A percentile compares a stretch with the other conserved stretches of the same genome.
phyloP scores from a whole-genome alignment of 73 alveolate species.

The Uronychia binucleata region DNA sequence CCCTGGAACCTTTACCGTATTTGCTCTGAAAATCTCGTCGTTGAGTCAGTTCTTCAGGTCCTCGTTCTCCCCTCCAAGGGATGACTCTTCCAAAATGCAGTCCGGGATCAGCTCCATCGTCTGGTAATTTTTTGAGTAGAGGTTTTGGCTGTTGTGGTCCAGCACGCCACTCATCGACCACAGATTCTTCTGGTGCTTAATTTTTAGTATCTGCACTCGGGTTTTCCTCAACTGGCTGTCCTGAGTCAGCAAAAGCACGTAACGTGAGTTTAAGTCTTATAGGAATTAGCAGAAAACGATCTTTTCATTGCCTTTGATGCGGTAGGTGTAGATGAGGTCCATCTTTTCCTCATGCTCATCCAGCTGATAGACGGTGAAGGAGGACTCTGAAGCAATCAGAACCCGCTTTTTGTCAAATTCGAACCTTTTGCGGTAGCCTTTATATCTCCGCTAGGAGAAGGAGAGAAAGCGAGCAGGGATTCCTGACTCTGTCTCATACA shows the following conservation, averaged over 20 bases:
- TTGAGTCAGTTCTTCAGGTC: not conserved
- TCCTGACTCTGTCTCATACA: not conserved
- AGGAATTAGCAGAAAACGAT: not conserved
- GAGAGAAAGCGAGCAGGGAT: not conserved
- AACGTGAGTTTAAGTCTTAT: not conserved
- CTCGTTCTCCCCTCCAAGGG: not conserved
- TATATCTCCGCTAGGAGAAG: slow-evolving; percentile 4
- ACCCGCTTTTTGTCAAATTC: slow-evolving; percentile 16
- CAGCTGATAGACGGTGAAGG: not conserved
- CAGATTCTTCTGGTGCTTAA: not conserved
- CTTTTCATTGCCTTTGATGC: not conserved
- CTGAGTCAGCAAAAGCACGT: not conserved
- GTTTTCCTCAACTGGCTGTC: not conserved
- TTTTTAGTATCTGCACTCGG: not conserved
- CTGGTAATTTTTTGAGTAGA: no score
- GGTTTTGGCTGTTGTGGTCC: no score
- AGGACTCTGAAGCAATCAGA: not conserved
- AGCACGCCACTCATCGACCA: no score
- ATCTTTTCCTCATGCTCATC: slow-evolving; percentile 3
- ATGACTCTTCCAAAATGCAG: not conserved
- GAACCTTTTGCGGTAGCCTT: not conserved
- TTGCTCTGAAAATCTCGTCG: not conserved
- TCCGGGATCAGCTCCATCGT: no score
- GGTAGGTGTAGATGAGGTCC: not conserved
- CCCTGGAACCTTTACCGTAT: not conserved